phyloP scores from a whole-genome alignment of 2,329 filamentous ascomycete genomes.

The Arthroderma sp. region DNA sequence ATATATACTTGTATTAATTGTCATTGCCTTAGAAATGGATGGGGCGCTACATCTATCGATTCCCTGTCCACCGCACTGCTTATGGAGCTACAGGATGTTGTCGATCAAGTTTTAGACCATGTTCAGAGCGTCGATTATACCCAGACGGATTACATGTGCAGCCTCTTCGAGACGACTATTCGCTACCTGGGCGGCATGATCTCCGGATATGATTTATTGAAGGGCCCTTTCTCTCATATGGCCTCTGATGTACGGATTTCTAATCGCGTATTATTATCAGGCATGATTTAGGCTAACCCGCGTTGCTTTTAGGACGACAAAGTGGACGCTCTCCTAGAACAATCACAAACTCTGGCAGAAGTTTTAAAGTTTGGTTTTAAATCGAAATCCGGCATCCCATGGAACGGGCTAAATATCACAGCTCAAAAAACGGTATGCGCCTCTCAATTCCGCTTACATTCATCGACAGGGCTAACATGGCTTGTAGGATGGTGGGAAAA shows the following conservation, averaged over 20 bases:
- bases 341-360: slow-evolving; percentile 57
- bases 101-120: slow-evolving; percentile 57
- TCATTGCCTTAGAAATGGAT: slow-evolving; percentile 51
- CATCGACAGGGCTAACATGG: neutral
- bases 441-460: neutral
- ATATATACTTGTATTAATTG: neutral
- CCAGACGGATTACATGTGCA: slow-evolving; percentile 48
- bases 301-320: slow-evolving; percentile 5
- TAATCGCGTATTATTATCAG: neutral
- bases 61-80: slow-evolving; percentile 66
- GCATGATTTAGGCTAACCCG: no score
- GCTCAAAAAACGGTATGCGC: slow-evolving; percentile 27
- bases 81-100: slow-evolving; percentile 56
- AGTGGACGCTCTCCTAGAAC: slow-evolving; percentile 40
- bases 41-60: slow-evolving; percentile 74
- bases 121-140: slow-evolving; percentile 60
- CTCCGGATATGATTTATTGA: slow-evolving; percentile 56
- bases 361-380: slow-evolving; percentile 65
- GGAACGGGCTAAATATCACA: slow-evolving; percentile 52
- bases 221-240: slow-evolving; percentile 46
- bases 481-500: slow-evolving; percentile 33
- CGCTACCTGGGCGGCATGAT: slow-evolving; percentile 72
- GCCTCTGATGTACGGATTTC: slow-evolving; percentile 26
- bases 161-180: slow-evolving; percentile 82
- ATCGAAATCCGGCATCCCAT: slow-evolving; percentile 60